A percentile compares a stretch with the other conserved stretches of the same genome.
Evolutionary conservation across 1,284 basidiomycete species (phyloP).

Genomic region (Bjerkandera adusta): DNA sequence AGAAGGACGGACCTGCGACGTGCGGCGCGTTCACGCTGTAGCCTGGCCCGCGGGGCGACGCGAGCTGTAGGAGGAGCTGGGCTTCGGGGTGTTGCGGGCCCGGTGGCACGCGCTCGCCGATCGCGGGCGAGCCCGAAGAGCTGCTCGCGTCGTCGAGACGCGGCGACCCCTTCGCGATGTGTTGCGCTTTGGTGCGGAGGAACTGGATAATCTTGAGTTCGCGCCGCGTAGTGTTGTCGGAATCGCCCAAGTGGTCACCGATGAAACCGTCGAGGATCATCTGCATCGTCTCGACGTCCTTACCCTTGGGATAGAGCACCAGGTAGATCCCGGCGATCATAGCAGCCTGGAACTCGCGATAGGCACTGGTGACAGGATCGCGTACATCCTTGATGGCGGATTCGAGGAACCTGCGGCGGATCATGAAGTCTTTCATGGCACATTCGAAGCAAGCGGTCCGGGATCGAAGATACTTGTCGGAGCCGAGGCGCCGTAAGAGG

Average conservation of each 20-base stretch:
- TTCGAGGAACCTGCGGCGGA: constrained; percentile 65
- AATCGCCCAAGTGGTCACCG: constrained; percentile 67
- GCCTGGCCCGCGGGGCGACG: constrained; percentile 15
- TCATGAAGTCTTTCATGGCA: constrained; percentile 72
- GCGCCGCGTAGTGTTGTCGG: constrained; percentile 78
- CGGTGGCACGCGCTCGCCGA: no score
- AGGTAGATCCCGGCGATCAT: constrained; percentile 87
- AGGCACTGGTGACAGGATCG: constrained; percentile 73
- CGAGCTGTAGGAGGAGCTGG: constrained; percentile 47
- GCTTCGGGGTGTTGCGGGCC: constrained; percentile 33
- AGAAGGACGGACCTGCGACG: constrained; percentile 19
- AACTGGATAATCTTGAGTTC: constrained; percentile 83
- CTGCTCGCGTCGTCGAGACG: constrained; percentile 8
- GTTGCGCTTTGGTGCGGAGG: constrained; percentile 62
- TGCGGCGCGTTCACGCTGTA: constrained; percentile 11
- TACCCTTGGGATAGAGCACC: constrained; percentile 71
- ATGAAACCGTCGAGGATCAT: constrained; percentile 76
- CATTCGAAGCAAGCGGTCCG: constrained; percentile 78
- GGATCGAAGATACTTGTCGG: constrained; percentile 75
- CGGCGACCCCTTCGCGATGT: constrained; percentile 33
- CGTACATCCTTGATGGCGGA: constrained; percentile 53
- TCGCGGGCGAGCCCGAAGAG: neutral
- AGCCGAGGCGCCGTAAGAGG: constrained; percentile 66
- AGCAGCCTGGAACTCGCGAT: constrained; percentile 81
- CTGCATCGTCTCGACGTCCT: constrained; percentile 68